A percentile compares a stretch with the other conserved stretches of the same genome.
Conservation (phyloP, 495 filamentous ascomycete species). For the Amorphotheca resinae region DNA sequence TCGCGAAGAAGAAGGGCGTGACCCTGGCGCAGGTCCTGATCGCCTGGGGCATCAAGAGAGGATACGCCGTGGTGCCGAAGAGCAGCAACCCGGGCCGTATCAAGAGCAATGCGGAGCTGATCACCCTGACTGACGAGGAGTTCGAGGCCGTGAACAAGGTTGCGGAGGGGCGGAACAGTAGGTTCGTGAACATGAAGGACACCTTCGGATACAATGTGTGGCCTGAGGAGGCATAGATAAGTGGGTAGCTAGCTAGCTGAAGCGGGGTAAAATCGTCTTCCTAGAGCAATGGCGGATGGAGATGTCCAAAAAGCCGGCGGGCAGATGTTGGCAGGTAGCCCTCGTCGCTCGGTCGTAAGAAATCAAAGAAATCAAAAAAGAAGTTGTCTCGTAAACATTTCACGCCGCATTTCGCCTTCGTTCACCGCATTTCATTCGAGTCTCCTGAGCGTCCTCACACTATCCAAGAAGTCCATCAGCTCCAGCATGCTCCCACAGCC, state of each 20-base stretch:
- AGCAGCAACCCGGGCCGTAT: slow-evolving; percentile 35
- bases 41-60: slow-evolving; percentile 38
- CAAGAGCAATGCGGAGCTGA: slow-evolving; percentile 26
- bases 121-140: slow-evolving; percentile 18
- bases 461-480: slow-evolving; percentile 48
- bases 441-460: slow-evolving; percentile 22
- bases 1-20: slow-evolving; percentile 30
- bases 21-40: slow-evolving; percentile 30
- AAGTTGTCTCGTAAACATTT: no score
- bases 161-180: slow-evolving; percentile 44
- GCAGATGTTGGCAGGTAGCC: no score
- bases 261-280: no score
- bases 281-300: no score
- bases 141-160: slow-evolving; percentile 45
- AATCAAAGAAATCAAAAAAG: no score
- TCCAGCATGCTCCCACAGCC: slow-evolving; percentile 38
- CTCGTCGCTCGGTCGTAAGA: no score
- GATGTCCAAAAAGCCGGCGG: no score
- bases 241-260: not conserved
- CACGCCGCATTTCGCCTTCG: no score
- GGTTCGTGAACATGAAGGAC: slow-evolving; percentile 77
- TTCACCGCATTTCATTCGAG: not conserved
- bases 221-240: slow-evolving; percentile 14
- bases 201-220: slow-evolving; percentile 21
- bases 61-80: slow-evolving; percentile 37